Conservation (phyloP, 768 basidiomycete species). For the Amanita rimosa region DNA sequence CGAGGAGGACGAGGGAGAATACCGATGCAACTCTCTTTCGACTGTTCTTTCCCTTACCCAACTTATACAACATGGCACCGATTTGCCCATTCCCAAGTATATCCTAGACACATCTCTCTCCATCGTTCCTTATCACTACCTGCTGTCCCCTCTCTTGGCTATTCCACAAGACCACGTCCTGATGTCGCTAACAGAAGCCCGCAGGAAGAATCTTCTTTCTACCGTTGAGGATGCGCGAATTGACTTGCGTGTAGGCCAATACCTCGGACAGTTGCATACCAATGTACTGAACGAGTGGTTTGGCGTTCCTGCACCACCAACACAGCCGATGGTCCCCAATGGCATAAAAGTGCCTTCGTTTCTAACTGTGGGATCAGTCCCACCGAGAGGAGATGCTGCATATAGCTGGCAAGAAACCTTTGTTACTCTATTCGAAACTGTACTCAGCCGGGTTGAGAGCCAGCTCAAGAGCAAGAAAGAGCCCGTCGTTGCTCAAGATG, state of each 20-base stretch:
- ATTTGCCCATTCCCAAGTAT: constrained; percentile 38
- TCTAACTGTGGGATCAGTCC: not conserved
- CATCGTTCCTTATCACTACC: constrained; percentile 37
- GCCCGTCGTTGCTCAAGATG: not conserved
- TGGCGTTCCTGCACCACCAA: constrained; percentile 31
- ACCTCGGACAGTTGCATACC: constrained; percentile 52
- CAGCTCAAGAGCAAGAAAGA: not conserved
- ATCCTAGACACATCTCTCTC: constrained; percentile 36
- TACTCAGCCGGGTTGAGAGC: constrained; percentile 33
- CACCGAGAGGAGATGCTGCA: constrained; percentile 17
- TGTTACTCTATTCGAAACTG: constrained; percentile 36
- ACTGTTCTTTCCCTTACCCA: constrained; percentile 27
- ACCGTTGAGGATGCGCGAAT: constrained; percentile 30
- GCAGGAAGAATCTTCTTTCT: constrained; percentile 21
- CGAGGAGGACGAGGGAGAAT: constrained; percentile 8
- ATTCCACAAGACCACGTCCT: constrained; percentile 21
- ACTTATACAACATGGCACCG: constrained; percentile 30
- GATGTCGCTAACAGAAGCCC: constrained; percentile 27
- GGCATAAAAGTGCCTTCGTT: not conserved
- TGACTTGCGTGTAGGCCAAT: constrained; percentile 50
- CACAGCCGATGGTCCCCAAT: constrained; percentile 10
- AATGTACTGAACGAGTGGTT: constrained; percentile 71
- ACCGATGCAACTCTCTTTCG: constrained; percentile 25
- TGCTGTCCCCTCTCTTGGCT: constrained; percentile 35
- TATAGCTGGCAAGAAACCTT: constrained; percentile 77